These are phyloP conservation scores for Prillingera fragicola DNA, from an alignment of 1,284 basidiomycete genomes.

Conservation along the genomic window DNA sequence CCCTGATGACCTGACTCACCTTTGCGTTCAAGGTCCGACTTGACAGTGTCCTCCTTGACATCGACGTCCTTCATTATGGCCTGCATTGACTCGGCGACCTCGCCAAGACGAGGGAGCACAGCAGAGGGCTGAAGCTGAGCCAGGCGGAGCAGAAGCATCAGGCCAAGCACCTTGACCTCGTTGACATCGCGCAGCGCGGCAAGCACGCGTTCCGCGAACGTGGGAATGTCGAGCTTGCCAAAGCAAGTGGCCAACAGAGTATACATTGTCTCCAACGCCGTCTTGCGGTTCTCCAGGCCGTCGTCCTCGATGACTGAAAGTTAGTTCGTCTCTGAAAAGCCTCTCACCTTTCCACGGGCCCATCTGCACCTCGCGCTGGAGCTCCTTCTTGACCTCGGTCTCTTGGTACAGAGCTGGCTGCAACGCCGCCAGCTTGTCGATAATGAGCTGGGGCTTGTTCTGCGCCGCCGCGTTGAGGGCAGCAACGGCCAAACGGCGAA, in stretches of 20 bases:
- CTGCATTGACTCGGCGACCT: slow-evolving; percentile 72
- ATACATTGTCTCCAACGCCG: slow-evolving; percentile 92
- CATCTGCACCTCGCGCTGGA: slow-evolving; percentile 92
- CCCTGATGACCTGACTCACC: too few relatives aligned
- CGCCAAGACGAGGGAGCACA: slow-evolving; percentile 78
- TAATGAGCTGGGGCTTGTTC: slow-evolving; percentile 85
- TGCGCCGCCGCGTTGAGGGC: slow-evolving; percentile 89
- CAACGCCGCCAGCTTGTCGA: slow-evolving; percentile 70
- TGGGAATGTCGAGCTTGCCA: slow-evolving; percentile 73
- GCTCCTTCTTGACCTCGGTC: slow-evolving; percentile 70
- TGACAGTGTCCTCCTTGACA: slow-evolving; percentile 88
- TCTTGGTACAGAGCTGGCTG: slow-evolving; percentile 81
- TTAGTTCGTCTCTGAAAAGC: not conserved
- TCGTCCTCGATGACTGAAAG: slow-evolving; percentile 42
- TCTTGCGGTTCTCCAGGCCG: slow-evolving; percentile 59
- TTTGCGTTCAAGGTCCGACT: slow-evolving; percentile 92
- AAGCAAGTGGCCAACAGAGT: slow-evolving; percentile 92
- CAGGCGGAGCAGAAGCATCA: slow-evolving; percentile 90
- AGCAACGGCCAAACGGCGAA: slow-evolving; percentile 78
- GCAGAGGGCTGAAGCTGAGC: slow-evolving; percentile 75
- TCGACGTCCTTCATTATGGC: slow-evolving; percentile 86
- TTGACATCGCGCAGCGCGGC: slow-evolving; percentile 84
- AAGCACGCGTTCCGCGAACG: slow-evolving; percentile 76
- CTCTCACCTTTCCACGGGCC: slow-evolving; percentile 82
- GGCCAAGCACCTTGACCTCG: slow-evolving; percentile 93